phyloP scores from a whole-genome alignment of 2,329 filamentous ascomycete species.

The Arthrobotrys megalospora region DNA sequence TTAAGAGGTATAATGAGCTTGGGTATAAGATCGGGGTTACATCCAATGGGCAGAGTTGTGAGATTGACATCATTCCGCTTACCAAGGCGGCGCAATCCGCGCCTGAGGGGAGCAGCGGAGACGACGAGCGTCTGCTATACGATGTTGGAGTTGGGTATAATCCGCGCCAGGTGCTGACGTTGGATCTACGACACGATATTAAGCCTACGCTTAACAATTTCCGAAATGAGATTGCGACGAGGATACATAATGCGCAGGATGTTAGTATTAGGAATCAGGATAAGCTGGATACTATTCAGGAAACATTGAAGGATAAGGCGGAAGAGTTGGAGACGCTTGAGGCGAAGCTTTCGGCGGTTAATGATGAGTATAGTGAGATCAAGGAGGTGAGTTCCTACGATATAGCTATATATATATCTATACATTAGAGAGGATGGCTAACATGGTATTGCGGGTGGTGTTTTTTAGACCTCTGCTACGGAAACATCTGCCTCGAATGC shows the following conservation, averaged over 20 bases:
- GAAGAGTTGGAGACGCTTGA: constrained; percentile 92
- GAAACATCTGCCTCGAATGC: constrained; percentile 91
- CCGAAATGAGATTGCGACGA: constrained; percentile 92
- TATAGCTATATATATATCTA: constrained; percentile 59
- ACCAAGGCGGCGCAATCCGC: constrained; percentile 69
- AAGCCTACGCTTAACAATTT: constrained; percentile 83
- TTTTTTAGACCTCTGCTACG: constrained; percentile 77
- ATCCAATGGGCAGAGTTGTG: constrained; percentile 86
- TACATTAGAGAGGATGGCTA: constrained; percentile 1
- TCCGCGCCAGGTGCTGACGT: constrained; percentile 86
- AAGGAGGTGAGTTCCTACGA: constrained; percentile 75
- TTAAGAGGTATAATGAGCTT: constrained; percentile 92
- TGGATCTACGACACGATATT: constrained; percentile 86
- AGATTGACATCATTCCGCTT: constrained; percentile 79
- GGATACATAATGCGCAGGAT: constrained; percentile 84
- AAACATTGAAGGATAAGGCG: constrained; percentile 95
- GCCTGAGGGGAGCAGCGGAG: constrained; percentile 67
- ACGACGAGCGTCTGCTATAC: constrained; percentile 83
- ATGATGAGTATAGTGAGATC: constrained; percentile 94
- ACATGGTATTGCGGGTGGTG: constrained; percentile 1
- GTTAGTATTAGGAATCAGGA: constrained; percentile 96
- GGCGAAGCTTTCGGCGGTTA: constrained; percentile 87
- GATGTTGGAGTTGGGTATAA: constrained; percentile 90
- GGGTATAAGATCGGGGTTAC: constrained; percentile 95
- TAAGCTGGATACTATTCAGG: constrained; percentile 91